Evolutionary conservation across 1,139 yeast genomes (phyloP), one percentile per base, ranked within the genome.

Genomic region (Candida pseudocylindracea): DNA sequence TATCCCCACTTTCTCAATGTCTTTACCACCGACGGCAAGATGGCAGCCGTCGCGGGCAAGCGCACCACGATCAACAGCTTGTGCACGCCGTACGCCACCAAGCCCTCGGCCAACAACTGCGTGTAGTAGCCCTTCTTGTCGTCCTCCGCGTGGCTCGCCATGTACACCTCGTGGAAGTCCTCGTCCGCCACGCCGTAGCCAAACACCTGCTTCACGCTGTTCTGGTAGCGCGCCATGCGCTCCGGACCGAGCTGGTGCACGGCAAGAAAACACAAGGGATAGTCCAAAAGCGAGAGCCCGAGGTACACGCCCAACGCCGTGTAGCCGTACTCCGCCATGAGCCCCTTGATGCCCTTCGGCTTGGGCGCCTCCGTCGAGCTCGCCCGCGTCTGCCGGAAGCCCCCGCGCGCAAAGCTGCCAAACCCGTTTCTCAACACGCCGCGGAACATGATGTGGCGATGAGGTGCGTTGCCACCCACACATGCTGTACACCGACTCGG

Each of bases 1-100:
- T 79, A 79, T 1, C 95, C 95, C 83, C 83, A 70, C 26, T 60
- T 51, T 39, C 79, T 67, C 40, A 85, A 60, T 28, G 57, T 46
- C 36, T 53, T 60, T 11, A 81, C 94, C 2, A 81, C 63, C 5
- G 70, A 50, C 2, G 98, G 99, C 0, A 96, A 83, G 12, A 85
- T 66, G 6, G 94, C 93, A 0, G 95, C 95, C 1, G 95, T 75
- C 30, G 83, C 52, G 10, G 99, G 98, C 8, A 88, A 55, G 41
- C 99, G 65, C 30, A 81, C 63, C 41, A 88, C 68, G 10, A 75
- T 65, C 39, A 85, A 60, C 6, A 91, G 69, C 55, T 91, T 88
- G 57, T 88, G 98, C 34, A 88, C 58, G 5, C 94, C 94, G 49
- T 88, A 88, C 0, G 98, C 98, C 39, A 91, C 64, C 12, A 81